These are phyloP conservation scores for Viridothelium virens DNA, from an alignment of 495 filamentous ascomycete genomes.

Conservation along the genomic window DNA sequence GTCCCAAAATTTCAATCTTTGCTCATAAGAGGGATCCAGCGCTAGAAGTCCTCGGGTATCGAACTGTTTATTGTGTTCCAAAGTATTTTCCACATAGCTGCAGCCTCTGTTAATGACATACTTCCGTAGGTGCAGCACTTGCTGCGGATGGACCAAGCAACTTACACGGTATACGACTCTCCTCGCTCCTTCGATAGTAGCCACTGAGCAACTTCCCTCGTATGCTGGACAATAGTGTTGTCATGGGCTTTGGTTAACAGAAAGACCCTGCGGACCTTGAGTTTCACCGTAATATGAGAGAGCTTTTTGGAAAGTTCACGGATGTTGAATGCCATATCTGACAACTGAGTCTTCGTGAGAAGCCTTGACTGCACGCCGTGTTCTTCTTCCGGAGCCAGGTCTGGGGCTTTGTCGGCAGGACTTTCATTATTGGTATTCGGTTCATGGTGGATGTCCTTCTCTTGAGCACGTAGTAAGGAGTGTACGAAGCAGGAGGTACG, in stretches of 20 bases:
- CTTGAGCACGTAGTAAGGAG: slow-evolving; percentile 56
- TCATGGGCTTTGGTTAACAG: slow-evolving; percentile 86
- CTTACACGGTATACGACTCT: slow-evolving; percentile 61
- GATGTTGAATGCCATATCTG: slow-evolving; percentile 93
- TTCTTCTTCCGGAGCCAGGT: slow-evolving; percentile 16
- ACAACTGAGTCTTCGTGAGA: slow-evolving; percentile 85
- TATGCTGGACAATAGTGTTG: slow-evolving; percentile 67
- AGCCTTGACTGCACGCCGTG: slow-evolving; percentile 49
- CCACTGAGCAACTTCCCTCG: slow-evolving; percentile 73
- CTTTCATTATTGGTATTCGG: slow-evolving; percentile 26
- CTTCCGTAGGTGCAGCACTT: background rate
- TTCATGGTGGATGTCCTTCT: slow-evolving; percentile 32
- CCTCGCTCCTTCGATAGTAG: slow-evolving; percentile 69
- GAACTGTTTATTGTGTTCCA: slow-evolving; percentile 63
- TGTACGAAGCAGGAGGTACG: slow-evolving; percentile 77
- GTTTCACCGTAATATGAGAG: slow-evolving; percentile 66
- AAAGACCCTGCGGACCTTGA: slow-evolving; percentile 76
- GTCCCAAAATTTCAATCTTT: slow-evolving; percentile 73
- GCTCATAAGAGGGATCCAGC: slow-evolving; percentile 47
- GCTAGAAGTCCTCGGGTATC: slow-evolving; percentile 54
- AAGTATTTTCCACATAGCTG: slow-evolving; percentile 63
- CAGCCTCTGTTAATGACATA: background rate
- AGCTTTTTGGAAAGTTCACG: slow-evolving; percentile 82
- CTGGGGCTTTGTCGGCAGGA: slow-evolving; percentile 34
- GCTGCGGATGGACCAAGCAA: background rate